phyloP scores from a whole-genome alignment of 768 basidiomycete genomes.

The Dictyophora rubrovolvata region DNA sequence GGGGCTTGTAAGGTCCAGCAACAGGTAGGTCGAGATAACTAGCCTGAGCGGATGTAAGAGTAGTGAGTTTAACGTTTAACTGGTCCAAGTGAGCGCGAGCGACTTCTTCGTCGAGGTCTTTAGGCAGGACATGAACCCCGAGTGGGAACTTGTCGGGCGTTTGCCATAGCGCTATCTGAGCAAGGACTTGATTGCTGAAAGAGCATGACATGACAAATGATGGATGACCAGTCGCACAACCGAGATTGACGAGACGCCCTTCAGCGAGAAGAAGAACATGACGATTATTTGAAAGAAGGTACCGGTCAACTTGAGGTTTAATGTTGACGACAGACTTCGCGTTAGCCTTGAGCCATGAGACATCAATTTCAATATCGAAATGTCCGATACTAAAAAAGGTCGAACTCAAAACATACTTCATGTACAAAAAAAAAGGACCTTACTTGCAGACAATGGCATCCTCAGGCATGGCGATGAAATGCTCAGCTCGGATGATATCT shows the following conservation, averaged over 20 bases:
- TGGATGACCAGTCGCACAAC: constrained; percentile 97
- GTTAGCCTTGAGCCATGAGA: constrained; percentile 95
- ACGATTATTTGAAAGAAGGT: constrained; percentile 82
- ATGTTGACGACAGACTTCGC: constrained; percentile 77
- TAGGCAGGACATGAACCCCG: constrained; percentile 97
- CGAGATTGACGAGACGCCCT: constrained; percentile 98
- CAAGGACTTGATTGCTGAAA: constrained; percentile 96
- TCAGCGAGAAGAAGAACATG: constrained; percentile 97
- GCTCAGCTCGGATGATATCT: constrained; percentile 88
- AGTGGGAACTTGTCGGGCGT: constrained; percentile 85
- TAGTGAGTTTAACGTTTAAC: constrained; percentile 90
- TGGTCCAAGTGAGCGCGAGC: constrained; percentile 89
- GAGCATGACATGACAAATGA: constrained; percentile 99
- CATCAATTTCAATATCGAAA: constrained; percentile 88
- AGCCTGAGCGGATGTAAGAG: constrained; percentile 62
- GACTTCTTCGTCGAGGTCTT: constrained; percentile 98
- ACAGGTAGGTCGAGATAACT: constrained; percentile 85
- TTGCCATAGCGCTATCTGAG: constrained; percentile 97
- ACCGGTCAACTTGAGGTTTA: constrained; percentile 99
- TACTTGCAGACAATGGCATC: constrained; percentile 98
- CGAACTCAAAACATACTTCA: constrained; percentile 5
- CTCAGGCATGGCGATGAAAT: constrained; percentile 92
- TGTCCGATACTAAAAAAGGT: constrained; percentile 56
- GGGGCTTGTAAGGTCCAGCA: constrained; percentile 69
- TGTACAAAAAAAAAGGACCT: constrained; percentile 21